Conservation (phyloP, 768 basidiomycete species). For the Pilatotrama ljubarskyi region DNA sequence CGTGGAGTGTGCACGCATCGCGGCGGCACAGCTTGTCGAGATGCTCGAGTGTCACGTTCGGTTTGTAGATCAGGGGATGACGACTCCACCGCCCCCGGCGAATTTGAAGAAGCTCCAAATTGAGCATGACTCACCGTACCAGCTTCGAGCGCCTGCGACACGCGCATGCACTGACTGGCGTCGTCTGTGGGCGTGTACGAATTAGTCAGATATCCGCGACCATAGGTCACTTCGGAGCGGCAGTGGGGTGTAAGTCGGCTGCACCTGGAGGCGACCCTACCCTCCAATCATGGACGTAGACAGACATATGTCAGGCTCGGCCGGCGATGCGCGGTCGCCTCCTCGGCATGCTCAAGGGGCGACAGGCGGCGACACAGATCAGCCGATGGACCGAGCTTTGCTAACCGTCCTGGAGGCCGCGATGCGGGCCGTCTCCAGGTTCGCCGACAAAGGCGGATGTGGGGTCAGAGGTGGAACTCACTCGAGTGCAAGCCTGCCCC, state of each 20-base stretch:
- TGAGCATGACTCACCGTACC: conserved; percentile 64
- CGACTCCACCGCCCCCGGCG: not conserved
- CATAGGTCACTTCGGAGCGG: not conserved
- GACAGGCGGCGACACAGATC: not conserved
- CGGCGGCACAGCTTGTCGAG: not conserved
- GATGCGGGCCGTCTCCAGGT: not conserved
- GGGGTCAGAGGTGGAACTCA: conserved; percentile 36
- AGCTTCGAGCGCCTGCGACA: conserved; percentile 82
- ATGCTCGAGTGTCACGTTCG: not conserved
- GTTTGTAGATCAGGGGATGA: conserved; percentile 5
- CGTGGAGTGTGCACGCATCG: not conserved
- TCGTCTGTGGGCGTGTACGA: conserved; percentile 49
- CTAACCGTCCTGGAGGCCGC: not conserved
- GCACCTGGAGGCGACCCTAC: no score
- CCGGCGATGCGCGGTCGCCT: not conserved
- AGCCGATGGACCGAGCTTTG: not conserved
- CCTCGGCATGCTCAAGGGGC: not conserved
- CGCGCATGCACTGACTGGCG: conserved; percentile 86
- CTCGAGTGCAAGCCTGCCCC: conserved; percentile 91
- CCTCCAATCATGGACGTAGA: no score
- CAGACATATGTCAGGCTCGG: no score
- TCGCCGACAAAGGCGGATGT: conserved; percentile 2
- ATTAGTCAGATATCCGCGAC: conserved; percentile 3
- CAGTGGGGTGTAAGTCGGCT: not conserved
- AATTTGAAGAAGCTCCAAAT: not conserved